These are phyloP conservation scores for Colletotrichum sojae DNA, from an alignment of 2,329 filamentous ascomycete genomes.

Conservation along the genomic window DNA sequence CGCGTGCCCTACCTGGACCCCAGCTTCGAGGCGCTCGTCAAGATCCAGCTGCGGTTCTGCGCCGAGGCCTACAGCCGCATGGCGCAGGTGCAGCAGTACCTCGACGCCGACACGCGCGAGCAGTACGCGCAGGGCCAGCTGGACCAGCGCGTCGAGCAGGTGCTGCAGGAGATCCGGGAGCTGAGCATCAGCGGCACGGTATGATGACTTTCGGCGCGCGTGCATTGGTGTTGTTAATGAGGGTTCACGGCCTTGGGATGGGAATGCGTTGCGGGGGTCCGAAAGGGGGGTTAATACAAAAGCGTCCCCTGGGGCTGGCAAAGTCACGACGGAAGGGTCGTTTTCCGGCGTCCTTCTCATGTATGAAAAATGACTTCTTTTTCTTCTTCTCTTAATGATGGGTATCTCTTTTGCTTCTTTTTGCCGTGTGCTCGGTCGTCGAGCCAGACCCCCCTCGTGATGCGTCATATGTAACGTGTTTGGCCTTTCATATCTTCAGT, in stretches of 20 bases:
- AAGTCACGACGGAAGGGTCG: constrained; percentile 16
- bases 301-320: constrained; percentile 24
- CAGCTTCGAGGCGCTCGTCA: constrained; percentile 96
- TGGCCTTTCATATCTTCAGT: no score
- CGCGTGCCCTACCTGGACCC: constrained; percentile 98
- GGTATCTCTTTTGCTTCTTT: constrained; percentile 33
- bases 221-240: neutral
- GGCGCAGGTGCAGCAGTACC: constrained; percentile 99
- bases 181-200: constrained; percentile 88
- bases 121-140: constrained; percentile 95
- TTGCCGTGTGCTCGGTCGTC: neutral
- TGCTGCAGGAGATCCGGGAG: constrained; percentile 96
- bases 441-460: neutral
- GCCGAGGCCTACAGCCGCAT: constrained; percentile 97
- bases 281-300: constrained; percentile 18
- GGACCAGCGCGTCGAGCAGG: constrained; percentile 93
- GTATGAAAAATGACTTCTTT: constrained; percentile 36
- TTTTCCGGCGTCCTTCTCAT: constrained; percentile 16
- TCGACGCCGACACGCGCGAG: constrained; percentile 95
- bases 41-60: constrained; percentile 98
- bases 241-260: neutral
- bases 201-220: constrained; percentile 49
- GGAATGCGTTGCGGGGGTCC: no score
- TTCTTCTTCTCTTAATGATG: constrained; percentile 24
- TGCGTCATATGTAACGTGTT: neutral